These are phyloP conservation scores for Candida adriatica DNA, from an alignment of 805 yeast species.

Conservation along the genomic window DNA sequence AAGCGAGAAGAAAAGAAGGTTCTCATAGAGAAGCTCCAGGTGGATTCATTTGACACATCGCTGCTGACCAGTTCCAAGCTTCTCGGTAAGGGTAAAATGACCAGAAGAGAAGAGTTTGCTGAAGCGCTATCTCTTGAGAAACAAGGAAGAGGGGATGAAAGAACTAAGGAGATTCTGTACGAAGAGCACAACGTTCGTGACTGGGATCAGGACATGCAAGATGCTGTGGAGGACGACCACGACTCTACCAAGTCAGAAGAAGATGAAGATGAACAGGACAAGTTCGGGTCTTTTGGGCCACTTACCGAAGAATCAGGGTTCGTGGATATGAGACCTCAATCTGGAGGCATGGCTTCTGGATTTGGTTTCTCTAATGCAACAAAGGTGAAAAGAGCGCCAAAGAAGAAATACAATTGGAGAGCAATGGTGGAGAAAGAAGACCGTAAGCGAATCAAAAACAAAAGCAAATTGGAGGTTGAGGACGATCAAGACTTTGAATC, in stretches of 20 bases:
- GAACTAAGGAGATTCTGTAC: conserved; percentile 55
- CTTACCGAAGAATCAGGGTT: conserved; percentile 35
- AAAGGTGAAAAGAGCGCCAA: conserved; percentile 36
- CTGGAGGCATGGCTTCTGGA: conserved; percentile 60
- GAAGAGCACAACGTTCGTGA: conserved; percentile 60
- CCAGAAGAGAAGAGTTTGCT: conserved; percentile 60
- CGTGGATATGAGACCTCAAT: conserved; percentile 63
- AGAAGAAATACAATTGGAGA: conserved; percentile 73
- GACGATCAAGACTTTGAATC: conserved; percentile 57
- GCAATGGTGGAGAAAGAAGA: conserved; percentile 42
- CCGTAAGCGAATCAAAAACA: conserved; percentile 31
- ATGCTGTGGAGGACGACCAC: conserved; percentile 20
- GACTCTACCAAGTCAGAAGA: conserved; percentile 10
- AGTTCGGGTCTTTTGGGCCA: conserved; percentile 19
- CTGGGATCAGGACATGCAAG: conserved; percentile 42
- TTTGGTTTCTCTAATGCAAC: conserved; percentile 59
- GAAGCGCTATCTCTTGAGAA: conserved; percentile 70
- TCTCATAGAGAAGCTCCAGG: conserved; percentile 63
- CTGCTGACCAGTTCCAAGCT: conserved; percentile 65
- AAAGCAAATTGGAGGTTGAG: conserved; percentile 27
- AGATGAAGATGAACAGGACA: conserved; percentile 12
- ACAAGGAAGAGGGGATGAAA: conserved; percentile 62
- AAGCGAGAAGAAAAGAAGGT: conserved; percentile 82
- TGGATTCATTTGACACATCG: conserved; percentile 59
- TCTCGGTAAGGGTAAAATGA: conserved; percentile 67